These are phyloP conservation scores for Myriosclerotinia scirpicola DNA, from an alignment of 2,329 filamentous ascomycete genomes.

Conservation along the genomic window DNA sequence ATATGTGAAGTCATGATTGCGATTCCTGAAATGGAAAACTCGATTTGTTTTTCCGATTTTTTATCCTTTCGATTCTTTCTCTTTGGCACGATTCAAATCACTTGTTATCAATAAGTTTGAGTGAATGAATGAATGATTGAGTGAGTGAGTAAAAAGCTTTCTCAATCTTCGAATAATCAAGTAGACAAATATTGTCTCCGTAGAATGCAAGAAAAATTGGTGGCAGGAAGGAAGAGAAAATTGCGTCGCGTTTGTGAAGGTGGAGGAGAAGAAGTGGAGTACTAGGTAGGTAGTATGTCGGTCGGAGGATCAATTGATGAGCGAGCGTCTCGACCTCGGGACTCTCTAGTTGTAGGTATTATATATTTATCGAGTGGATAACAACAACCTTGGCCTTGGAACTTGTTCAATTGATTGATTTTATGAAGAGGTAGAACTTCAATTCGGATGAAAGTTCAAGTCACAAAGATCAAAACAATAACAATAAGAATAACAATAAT, in stretches of 20 bases:
- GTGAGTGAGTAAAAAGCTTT: neutral
- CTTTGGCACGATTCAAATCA: neutral
- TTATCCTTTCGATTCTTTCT: neutral
- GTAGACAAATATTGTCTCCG: neutral
- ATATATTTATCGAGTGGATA: neutral
- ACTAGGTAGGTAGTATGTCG: neutral
- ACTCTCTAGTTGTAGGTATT: no score
- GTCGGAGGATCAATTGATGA: neutral
- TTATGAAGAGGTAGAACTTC: neutral
- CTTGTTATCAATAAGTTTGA: neutral
- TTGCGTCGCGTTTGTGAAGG: conserved; percentile 15
- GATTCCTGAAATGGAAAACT: neutral
- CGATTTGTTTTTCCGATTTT: neutral
- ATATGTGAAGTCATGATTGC: conserved; percentile 34
- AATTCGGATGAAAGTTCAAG: neutral
- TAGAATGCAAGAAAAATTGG: conserved; percentile 8
- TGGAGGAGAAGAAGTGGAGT: conserved; percentile 6
- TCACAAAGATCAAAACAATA: neutral
- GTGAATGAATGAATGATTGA: neutral
- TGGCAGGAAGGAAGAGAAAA: conserved; percentile 16
- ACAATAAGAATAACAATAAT: no score
- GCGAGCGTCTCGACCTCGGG: no score
- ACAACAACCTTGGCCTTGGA: no score
- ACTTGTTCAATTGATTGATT: no score
- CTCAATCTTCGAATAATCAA: neutral